Evolutionary conservation across 495 filamentous ascomycete species (phyloP), one percentile per base, ranked within the genome.

Genomic region (Echria macrotheca): DNA sequence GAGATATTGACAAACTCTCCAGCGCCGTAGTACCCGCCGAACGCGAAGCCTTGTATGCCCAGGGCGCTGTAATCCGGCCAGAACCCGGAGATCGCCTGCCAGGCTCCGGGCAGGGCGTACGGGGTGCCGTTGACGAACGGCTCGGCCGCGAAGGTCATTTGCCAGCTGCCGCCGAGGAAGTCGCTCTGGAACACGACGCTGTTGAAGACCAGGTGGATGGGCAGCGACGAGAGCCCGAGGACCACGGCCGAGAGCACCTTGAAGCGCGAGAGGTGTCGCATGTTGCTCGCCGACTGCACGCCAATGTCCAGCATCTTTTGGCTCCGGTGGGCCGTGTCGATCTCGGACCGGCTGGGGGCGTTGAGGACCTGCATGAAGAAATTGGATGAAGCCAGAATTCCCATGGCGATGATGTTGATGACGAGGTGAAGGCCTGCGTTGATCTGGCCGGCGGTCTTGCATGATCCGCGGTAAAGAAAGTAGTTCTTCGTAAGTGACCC

Each of bases 191-290:
- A 42, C 5, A 50, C 23, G 24, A 26, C 47, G n/a, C 37, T 41
- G 37, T 49, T 50, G 47, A 50, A 50, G 9, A 50, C 24, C 14
- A 50, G 26, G 28, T 50, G 47, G 18, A 49, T 49, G 7, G 46
- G 46, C 3, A 49, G 25, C 23, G 46, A 49, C 11, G 26, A 36
- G 14, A 31, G 35, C 9, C 14, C 21, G 17, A 49, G 32, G 0
- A 49, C 17, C 9, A 39, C 0, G 28, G n/a, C 35, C 4, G 29
- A 32, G 24, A 40, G 6, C 9, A 21, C 17, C 25, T 49, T 49
- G 46, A 49, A 49, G n/a, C 36, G 35, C 0, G 46, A 42, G 11
- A 50, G 15, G 12, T 42, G 37, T 21, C 10, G 10, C 11, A 36
- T 25, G 47, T 42, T 50, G 8, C 26, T 38, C 17, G 25, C 33